phyloP scores from a whole-genome alignment of 345 rosid species.

The Isatis tinctoria region DNA sequence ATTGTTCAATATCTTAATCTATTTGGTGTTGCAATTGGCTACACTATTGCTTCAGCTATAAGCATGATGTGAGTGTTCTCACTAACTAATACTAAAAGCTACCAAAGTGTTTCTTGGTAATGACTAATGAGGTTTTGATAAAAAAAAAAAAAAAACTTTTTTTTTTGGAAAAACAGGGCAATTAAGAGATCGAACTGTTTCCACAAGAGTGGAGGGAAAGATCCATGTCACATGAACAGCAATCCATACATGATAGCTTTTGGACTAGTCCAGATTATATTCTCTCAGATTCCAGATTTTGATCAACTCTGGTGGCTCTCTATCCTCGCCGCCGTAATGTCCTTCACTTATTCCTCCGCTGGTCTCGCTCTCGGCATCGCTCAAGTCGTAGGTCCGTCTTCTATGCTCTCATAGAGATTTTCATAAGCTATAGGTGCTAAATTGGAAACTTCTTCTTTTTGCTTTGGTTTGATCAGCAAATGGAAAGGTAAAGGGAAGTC shows the following conservation, averaged over 20 bases:
- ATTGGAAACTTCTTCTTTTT: background rate
- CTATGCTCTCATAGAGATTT: background rate
- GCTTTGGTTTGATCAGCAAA: slow-evolving; percentile 14
- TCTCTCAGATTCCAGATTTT: slow-evolving; percentile 82
- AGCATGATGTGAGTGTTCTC: slow-evolving; percentile 42
- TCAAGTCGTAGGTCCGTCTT: slow-evolving; percentile 48
- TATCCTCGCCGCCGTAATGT: slow-evolving; percentile 75
- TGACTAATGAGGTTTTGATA: background rate
- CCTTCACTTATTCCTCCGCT: slow-evolving; percentile 67
- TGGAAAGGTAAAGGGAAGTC: slow-evolving; percentile 35
- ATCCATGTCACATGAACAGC: slow-evolving; percentile 76
- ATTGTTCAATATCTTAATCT: slow-evolving; percentile 36
- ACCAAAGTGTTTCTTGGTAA: background rate
- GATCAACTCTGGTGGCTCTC: slow-evolving; percentile 89
- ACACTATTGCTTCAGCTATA: slow-evolving; percentile 47
- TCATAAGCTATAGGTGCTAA: background rate
- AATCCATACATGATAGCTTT: slow-evolving; percentile 73
- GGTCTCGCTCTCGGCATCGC: slow-evolving; percentile 77
- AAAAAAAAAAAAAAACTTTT: background rate
- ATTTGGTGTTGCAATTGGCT: slow-evolving; percentile 46
- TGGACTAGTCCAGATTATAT: slow-evolving; percentile 59
- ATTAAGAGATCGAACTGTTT: slow-evolving; percentile 80
- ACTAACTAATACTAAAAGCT: background rate
- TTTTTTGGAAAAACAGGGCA: slow-evolving; percentile 43
- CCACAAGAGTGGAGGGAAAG: slow-evolving; percentile 55